These are phyloP conservation scores for Dactylellina drechsleri DNA, from an alignment of 2,329 filamentous ascomycete genomes.

Conservation along the genomic window DNA sequence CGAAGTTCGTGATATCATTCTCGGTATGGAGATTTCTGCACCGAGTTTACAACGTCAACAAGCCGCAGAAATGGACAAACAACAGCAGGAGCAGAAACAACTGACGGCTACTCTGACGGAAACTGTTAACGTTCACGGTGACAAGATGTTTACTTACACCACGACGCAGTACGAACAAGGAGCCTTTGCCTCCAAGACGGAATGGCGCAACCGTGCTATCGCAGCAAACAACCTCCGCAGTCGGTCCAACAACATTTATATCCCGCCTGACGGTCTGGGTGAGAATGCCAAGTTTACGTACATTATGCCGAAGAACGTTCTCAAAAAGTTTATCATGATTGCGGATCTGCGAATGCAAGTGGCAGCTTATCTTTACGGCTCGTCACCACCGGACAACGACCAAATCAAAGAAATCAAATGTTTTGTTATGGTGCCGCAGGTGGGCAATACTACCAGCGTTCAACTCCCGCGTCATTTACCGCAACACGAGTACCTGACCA, in stretches of 20 bases:
- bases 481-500: constrained; percentile 87
- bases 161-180: constrained; percentile 98
- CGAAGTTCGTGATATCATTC: constrained; percentile 96
- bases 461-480: constrained; percentile 90
- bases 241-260: constrained; percentile 96
- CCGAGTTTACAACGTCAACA: constrained; percentile 98
- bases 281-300: constrained; percentile 90
- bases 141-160: constrained; percentile 97
- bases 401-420: constrained; percentile 97
- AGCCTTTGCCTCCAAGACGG: constrained; percentile 97
- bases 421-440: constrained; percentile 97
- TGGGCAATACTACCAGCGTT: constrained; percentile 90
- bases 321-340: constrained; percentile 98
- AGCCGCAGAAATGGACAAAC: constrained; percentile 98
- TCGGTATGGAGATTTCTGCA: constrained; percentile 99
- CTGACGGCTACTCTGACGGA: constrained; percentile 97
- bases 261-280: constrained; percentile 92
- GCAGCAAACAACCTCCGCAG: constrained; percentile 95
- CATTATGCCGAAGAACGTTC: constrained; percentile 98
- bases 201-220: constrained; percentile 96
- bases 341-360: constrained; percentile 96
- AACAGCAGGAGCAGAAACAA: constrained; percentile 95
- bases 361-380: constrained; percentile 92
- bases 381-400: constrained; percentile 90
- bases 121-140: constrained; percentile 95